phyloP scores from a whole-genome alignment of 345 rosid genomes.

The Raphanus raphanistrum region DNA sequence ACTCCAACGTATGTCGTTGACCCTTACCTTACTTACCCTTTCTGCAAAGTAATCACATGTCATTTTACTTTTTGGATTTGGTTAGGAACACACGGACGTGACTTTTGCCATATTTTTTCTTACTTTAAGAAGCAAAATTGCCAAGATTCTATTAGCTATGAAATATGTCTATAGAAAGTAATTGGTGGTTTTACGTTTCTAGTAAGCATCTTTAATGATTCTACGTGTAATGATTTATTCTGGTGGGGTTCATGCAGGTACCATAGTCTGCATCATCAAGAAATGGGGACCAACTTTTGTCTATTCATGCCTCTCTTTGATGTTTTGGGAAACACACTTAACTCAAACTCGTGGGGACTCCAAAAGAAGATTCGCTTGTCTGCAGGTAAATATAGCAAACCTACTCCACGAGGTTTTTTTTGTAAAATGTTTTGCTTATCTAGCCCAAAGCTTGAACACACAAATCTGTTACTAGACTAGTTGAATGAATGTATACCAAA shows the following conservation, averaged over 20 bases:
- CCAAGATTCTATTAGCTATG: conserved; percentile 9
- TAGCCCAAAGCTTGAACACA: conserved; percentile 4
- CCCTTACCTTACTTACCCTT: conserved; percentile 13
- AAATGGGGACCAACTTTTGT: conserved; percentile 84
- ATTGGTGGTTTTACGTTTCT: background rate
- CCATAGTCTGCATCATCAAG: conserved; percentile 81
- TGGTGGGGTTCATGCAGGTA: conserved; percentile 54
- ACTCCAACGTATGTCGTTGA: conserved; percentile 70
- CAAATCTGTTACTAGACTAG: background rate
- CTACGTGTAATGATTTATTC: background rate
- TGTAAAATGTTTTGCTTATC: background rate
- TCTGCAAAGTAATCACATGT: background rate
- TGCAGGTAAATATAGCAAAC: conserved; percentile 44
- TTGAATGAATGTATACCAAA: conserved; percentile 18
- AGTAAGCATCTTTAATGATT: background rate
- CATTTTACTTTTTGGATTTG: conserved; percentile 22
- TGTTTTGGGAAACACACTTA: conserved; percentile 68
- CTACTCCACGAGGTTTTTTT: background rate
- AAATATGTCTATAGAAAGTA: conserved; percentile 21
- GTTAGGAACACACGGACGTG: conserved; percentile 26
- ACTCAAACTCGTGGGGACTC: conserved; percentile 68
- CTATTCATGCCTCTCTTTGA: conserved; percentile 96
- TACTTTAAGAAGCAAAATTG: conserved; percentile 6
- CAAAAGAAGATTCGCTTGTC: conserved; percentile 54
- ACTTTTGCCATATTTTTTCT: conserved; percentile 6